phyloP scores from a whole-genome alignment of 1,284 basidiomycete genomes.

The Cystobasidium slooffiae region DNA sequence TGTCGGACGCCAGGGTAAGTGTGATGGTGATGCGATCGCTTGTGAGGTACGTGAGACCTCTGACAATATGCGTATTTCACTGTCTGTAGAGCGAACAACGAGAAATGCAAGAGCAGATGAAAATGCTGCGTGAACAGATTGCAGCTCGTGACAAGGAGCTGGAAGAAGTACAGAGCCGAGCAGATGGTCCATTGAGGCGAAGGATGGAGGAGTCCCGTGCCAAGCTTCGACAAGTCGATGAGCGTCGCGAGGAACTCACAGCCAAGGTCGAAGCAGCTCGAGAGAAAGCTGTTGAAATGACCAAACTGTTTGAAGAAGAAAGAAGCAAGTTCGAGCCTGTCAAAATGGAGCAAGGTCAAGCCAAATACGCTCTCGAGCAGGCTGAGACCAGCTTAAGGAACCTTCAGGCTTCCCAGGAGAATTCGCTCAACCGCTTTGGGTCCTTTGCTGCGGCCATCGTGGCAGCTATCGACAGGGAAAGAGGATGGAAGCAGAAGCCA shows the following conservation, averaged over 20 bases:
- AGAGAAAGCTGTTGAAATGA: slow-evolving; percentile 8
- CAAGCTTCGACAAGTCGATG: slow-evolving; percentile 49
- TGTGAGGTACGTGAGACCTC: too few relatives aligned
- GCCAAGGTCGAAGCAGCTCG: neutral
- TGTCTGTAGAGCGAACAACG: slow-evolving; percentile 6
- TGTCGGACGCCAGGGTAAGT: slow-evolving; percentile 65
- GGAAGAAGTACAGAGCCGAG: slow-evolving; percentile 3
- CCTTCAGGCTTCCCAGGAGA: slow-evolving; percentile 3
- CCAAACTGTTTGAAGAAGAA: slow-evolving; percentile 12
- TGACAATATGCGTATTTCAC: too few relatives aligned
- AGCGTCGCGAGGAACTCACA: slow-evolving; percentile 37
- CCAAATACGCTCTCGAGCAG: slow-evolving; percentile 1
- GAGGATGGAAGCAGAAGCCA: slow-evolving; percentile 30
- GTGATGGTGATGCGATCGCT: too few relatives aligned
- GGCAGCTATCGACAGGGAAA: slow-evolving; percentile 25
- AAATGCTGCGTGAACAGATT: slow-evolving; percentile 1
- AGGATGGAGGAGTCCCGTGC: neutral
- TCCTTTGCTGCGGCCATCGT: slow-evolving; percentile 5
- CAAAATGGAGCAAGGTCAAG: slow-evolving; percentile 6
- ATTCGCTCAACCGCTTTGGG: slow-evolving; percentile 34
- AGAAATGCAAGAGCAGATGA: slow-evolving; percentile 24
- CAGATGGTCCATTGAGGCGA: neutral
- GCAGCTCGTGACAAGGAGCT: slow-evolving; percentile 8
- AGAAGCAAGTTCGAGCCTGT: slow-evolving; percentile 9
- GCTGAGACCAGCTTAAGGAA: slow-evolving; percentile 10